phyloP scores from a whole-genome alignment of 2,329 filamentous ascomycete species.

The Exserohilum rostratum region DNA sequence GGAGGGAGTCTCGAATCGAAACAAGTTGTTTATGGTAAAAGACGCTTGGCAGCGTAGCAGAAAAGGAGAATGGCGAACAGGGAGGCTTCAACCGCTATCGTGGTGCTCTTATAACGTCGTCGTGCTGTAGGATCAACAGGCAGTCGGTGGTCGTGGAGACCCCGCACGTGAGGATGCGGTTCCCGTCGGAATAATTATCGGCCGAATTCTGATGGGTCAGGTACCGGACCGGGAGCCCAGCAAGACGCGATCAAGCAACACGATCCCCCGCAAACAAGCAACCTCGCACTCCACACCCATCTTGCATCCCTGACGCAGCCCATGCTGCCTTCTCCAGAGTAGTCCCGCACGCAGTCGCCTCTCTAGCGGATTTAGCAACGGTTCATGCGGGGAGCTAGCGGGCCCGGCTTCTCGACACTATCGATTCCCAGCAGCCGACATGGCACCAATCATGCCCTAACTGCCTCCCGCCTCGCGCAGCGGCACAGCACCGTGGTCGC shows the following conservation, averaged over 20 bases:
- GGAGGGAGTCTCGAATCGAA: background rate
- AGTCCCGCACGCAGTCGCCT: background rate
- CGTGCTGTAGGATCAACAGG: background rate
- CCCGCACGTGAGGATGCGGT: background rate
- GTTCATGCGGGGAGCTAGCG: conserved; percentile 13
- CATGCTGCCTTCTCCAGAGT: background rate
- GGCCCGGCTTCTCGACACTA: conserved; percentile 10
- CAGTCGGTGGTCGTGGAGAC: background rate
- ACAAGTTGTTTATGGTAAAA: conserved; percentile 1
- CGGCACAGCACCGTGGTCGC: background rate
- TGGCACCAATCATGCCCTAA: conserved; percentile 19
- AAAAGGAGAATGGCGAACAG: too few species aligned
- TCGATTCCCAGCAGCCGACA: conserved; percentile 21
- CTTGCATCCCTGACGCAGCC: background rate
- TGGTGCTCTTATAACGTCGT: conserved; percentile 17
- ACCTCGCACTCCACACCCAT: background rate
- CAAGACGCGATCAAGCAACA: background rate
- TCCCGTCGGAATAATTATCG: conserved; percentile 4
- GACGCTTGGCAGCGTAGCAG: conserved; percentile 5
- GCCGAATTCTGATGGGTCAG: conserved; percentile 12
- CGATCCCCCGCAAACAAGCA: conserved; percentile 5
- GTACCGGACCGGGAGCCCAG: conserved; percentile 19
- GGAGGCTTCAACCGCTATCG: too few species aligned
- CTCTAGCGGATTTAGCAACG: conserved; percentile 17
- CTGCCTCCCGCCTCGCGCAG: background rate